Evolutionary conservation across 1,284 basidiomycete genomes (phyloP).

Genomic region (Cutaneotrichosporon sp.): DNA sequence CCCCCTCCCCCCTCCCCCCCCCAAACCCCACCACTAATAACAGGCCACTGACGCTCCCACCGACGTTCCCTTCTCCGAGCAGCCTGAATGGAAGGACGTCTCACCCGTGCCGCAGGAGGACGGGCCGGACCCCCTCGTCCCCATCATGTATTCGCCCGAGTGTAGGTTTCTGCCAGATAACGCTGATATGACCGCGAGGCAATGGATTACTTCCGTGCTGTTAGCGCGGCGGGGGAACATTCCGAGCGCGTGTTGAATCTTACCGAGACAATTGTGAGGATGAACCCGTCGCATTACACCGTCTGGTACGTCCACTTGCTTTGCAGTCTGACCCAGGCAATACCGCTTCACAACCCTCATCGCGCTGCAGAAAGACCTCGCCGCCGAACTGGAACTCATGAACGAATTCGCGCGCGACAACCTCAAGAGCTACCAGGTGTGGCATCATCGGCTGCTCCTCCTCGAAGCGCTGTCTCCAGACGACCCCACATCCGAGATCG

Average conservation of each 20-base stretch:
- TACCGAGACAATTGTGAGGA: slow-evolving; percentile 77
- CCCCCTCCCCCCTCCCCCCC: neutral
- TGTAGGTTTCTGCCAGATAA: slow-evolving; percentile 60
- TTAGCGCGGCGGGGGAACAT: slow-evolving; percentile 72
- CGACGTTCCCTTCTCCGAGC: slow-evolving; percentile 61
- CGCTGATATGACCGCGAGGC: slow-evolving; percentile 74
- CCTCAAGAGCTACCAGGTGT: slow-evolving; percentile 94
- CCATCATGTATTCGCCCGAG: slow-evolving; percentile 81
- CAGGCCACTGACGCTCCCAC: neutral
- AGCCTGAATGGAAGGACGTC: slow-evolving; percentile 75
- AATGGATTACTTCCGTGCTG: slow-evolving; percentile 83
- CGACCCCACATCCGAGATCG: slow-evolving; percentile 63
- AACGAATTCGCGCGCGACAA: slow-evolving; percentile 75
- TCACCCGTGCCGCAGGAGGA: slow-evolving; percentile 79
- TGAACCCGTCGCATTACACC: slow-evolving; percentile 91
- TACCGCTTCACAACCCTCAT: slow-evolving; percentile 83
- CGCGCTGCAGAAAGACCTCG: slow-evolving; percentile 64
- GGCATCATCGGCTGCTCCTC: slow-evolving; percentile 87
- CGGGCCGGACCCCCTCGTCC: slow-evolving; percentile 69
- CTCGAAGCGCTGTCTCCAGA: slow-evolving; percentile 60
- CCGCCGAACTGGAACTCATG: slow-evolving; percentile 74
- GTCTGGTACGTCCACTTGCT: slow-evolving; percentile 65
- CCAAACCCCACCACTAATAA: neutral
- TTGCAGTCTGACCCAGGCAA: slow-evolving; percentile 62
- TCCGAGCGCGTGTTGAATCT: slow-evolving; percentile 75